Percentiles rank a stretch among this genome's conserved stretches.
Conservation (phyloP, 2,329 filamentous ascomycete species). For the Atkinsonella texensis region DNA sequence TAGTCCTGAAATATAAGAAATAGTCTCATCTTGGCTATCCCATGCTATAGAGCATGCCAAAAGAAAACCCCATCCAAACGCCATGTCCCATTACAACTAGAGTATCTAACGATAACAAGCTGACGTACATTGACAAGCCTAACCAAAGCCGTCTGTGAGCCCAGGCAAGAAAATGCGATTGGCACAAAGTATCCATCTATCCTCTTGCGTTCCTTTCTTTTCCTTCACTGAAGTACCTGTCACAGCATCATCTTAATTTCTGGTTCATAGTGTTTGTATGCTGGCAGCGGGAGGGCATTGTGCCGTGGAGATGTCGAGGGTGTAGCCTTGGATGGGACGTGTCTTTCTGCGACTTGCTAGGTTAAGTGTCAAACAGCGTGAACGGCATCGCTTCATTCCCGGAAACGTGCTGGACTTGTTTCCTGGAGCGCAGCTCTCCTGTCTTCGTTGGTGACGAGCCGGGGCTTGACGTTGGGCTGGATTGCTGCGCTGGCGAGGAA, state of each 20-base stretch:
- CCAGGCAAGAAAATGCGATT: too few species aligned
- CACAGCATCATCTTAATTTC: too few species aligned
- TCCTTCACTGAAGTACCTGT: too few species aligned
- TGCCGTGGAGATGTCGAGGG: background rate
- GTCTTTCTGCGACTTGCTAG: background rate
- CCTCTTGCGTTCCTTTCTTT: background rate
- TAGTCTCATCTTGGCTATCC: too few species aligned
- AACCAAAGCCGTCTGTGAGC: too few species aligned
- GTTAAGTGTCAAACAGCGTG: background rate
- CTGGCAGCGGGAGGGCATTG: constrained; percentile 1
- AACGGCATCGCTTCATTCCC: background rate
- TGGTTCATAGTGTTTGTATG: too few species aligned
- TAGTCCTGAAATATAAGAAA: too few species aligned
- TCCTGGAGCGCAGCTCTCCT: background rate
- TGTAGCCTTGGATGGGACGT: constrained; percentile 2
- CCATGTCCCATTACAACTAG: too few species aligned
- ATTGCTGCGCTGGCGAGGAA: background rate
- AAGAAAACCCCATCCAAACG: too few species aligned
- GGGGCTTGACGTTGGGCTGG: background rate
- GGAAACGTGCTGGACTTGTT: background rate
- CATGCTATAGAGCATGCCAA: too few species aligned
- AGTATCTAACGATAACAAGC: too few species aligned
- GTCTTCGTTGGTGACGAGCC: background rate
- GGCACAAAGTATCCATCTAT: background rate
- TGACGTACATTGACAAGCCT: too few species aligned